phyloP scores from a whole-genome alignment of 768 basidiomycete species.

The Terana coerulea region DNA sequence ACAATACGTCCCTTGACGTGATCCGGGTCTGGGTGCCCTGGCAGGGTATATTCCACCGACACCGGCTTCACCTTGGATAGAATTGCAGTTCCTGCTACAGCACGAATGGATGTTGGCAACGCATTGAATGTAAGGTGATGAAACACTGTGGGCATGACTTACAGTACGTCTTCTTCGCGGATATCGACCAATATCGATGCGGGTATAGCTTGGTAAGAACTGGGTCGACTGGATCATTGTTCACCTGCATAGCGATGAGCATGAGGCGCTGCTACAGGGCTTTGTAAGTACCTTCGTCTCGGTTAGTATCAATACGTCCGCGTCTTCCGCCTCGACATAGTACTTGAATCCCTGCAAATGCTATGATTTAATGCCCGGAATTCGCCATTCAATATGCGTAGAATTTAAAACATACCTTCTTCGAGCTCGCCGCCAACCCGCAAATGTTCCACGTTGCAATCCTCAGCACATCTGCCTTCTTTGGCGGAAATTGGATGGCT shows the following conservation, averaged over 20 bases:
- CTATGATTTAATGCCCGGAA: not conserved
- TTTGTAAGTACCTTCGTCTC: constrained; percentile 73
- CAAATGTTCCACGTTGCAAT: constrained; percentile 80
- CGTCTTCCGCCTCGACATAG: constrained; percentile 83
- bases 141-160: constrained; percentile 19
- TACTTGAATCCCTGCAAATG: constrained; percentile 63
- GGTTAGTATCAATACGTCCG: constrained; percentile 79
- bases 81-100: constrained; percentile 78
- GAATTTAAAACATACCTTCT: constrained; percentile 71
- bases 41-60: constrained; percentile 60
- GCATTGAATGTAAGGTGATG: not conserved
- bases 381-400: too few relatives aligned
- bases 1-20: constrained; percentile 73
- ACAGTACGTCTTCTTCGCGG: constrained; percentile 80
- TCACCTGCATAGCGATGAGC: constrained; percentile 49
- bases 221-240: constrained; percentile 61
- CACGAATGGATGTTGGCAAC: too few relatives aligned
- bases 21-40: constrained; percentile 65
- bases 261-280: not conserved
- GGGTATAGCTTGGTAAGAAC: constrained; percentile 56
- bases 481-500: constrained; percentile 53
- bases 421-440: constrained; percentile 68
- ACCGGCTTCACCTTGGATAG: constrained; percentile 75
- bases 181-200: constrained; percentile 72
- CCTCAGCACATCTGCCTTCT: constrained; percentile 42